Percentiles rank a stretch among this genome's conserved stretches.
Evolutionary conservation across 441 rosid species (phyloP).

Genomic region (Manihot esculenta): DNA sequence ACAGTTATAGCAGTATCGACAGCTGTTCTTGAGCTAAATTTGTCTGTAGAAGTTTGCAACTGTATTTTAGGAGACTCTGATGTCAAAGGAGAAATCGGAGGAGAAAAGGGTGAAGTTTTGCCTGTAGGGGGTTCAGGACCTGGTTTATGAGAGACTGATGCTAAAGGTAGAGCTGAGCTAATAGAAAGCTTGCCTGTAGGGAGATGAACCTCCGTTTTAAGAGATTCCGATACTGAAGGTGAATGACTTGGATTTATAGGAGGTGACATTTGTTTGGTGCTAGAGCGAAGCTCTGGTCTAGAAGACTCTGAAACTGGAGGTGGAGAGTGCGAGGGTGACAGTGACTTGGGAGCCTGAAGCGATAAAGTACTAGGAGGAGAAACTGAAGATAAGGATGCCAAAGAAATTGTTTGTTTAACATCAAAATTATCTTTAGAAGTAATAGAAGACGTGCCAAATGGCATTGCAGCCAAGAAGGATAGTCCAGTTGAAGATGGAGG

Average conservation of each 20-base stretch:
- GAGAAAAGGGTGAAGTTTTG: constrained; percentile 1
- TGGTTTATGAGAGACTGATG: constrained; percentile 38
- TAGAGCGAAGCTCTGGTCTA: constrained; percentile 23
- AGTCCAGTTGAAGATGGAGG: constrained; percentile 30
- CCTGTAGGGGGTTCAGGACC: constrained; percentile 9
- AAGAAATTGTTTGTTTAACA: constrained; percentile 32
- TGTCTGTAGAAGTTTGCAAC: constrained; percentile 33
- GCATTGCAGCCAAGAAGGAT: constrained; percentile 35
- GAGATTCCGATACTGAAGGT: constrained; percentile 10
- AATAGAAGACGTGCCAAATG: constrained; percentile 34
- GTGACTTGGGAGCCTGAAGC: constrained; percentile 34
- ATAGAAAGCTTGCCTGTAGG: neutral
- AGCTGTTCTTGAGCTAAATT: constrained; percentile 25
- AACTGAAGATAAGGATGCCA: constrained; percentile 32
- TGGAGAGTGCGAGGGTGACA: constrained; percentile 21
- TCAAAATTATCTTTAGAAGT: constrained; percentile 33
- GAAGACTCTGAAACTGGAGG: constrained; percentile 35
- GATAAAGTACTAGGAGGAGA: constrained; percentile 37
- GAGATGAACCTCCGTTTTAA: constrained; percentile 19
- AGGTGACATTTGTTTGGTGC: constrained; percentile 4
- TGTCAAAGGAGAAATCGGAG: neutral
- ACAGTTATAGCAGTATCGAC: constrained; percentile 30
- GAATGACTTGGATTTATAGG: constrained; percentile 1
- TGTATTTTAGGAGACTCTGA: constrained; percentile 23
- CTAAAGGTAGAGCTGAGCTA: constrained; percentile 22